These are phyloP conservation scores for Triangularia verruculosa DNA, from an alignment of 2,329 filamentous ascomycete species.

Conservation along the genomic window DNA sequence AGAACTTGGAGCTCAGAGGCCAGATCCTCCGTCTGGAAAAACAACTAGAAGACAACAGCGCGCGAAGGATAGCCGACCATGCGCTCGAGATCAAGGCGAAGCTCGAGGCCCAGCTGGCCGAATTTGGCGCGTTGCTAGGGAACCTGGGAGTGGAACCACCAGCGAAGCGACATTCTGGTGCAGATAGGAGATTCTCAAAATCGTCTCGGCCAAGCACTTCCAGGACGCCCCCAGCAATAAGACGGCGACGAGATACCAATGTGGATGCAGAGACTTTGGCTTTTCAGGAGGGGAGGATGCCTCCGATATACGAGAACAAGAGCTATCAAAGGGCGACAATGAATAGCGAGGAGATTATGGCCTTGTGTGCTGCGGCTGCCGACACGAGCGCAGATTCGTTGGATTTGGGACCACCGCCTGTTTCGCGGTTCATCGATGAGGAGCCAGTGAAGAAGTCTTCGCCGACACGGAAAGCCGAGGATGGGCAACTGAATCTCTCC, in stretches of 20 bases:
- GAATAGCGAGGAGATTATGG: conserved; percentile 60
- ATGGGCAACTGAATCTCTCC: conserved; percentile 4
- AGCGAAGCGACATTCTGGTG: conserved; percentile 44
- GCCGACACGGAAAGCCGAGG: conserved; percentile 29
- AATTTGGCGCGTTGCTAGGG: conserved; percentile 66
- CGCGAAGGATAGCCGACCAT: conserved; percentile 60
- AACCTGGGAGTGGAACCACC: conserved; percentile 62
- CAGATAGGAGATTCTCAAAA: conserved; percentile 40
- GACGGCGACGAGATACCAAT: conserved; percentile 51
- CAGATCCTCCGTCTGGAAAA: conserved; percentile 68
- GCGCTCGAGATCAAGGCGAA: conserved; percentile 67
- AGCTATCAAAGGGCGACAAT: conserved; percentile 64
- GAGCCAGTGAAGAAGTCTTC: conserved; percentile 54
- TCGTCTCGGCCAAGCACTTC: conserved; percentile 29
- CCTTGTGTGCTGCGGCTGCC: conserved; percentile 48
- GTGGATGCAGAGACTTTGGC: conserved; percentile 52
- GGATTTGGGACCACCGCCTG: conserved; percentile 63
- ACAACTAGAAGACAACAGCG: conserved; percentile 60
- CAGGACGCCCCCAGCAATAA: conserved; percentile 52
- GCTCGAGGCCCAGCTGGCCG: conserved; percentile 68
- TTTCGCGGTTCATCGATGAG: conserved; percentile 57
- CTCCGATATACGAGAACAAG: conserved; percentile 69
- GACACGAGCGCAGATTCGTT: conserved; percentile 57
- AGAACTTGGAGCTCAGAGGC: conserved; percentile 71
- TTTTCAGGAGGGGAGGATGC: conserved; percentile 53